Percentiles rank a stretch among this genome's conserved stretches.
Evolutionary conservation across 345 rosid species (phyloP).

Genomic region (Sisymbrium altissimum): DNA sequence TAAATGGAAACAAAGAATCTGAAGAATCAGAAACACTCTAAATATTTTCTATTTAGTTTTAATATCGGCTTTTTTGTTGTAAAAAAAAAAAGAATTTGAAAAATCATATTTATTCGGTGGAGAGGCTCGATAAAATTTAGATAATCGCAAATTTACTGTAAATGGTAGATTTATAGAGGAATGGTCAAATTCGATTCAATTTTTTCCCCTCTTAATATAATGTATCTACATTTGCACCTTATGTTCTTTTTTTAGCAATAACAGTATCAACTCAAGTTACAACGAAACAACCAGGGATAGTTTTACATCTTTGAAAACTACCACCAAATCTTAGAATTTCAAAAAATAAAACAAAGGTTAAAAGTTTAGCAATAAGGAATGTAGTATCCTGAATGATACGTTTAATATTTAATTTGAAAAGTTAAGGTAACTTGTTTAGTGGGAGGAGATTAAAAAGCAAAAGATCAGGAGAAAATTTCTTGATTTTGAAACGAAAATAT

Average conservation of each 20-base stretch:
- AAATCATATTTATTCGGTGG: too few species aligned
- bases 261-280: background rate
- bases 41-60: too few species aligned
- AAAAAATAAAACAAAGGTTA: background rate
- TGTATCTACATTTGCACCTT: background rate
- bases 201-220: background rate
- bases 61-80: too few species aligned
- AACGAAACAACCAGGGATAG: background rate
- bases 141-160: background rate
- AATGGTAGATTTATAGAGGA: background rate
- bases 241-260: background rate
- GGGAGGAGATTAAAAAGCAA: background rate
- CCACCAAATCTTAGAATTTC: background rate
- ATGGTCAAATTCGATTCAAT: background rate
- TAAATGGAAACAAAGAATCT: background rate
- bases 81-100: background rate
- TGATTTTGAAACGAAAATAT: background rate
- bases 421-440: background rate
- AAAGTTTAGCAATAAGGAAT: background rate
- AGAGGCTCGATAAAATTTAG: background rate
- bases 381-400: too few species aligned
- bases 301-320: background rate
- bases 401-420: too few species aligned
- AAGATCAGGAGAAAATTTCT: background rate
- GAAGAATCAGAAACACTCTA: background rate